Evolutionary conservation across 345 rosid genomes (phyloP).

Genomic region (Gossypium stocksii): DNA sequence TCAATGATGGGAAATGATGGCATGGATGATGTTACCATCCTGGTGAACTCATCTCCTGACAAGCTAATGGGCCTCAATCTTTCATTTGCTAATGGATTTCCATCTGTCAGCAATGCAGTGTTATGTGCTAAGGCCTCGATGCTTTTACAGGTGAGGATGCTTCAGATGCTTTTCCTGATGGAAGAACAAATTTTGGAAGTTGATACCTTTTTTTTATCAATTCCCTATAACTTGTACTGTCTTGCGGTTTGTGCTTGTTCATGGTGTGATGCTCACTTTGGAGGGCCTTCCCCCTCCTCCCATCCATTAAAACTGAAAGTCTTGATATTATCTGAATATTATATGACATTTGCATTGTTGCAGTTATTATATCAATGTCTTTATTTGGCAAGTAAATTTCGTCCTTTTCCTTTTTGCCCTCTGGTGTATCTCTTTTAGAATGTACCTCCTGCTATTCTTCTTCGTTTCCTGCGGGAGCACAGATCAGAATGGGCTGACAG

Average conservation of each 20-base stretch:
- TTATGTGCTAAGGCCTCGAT: conserved; percentile 96
- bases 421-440: conserved; percentile 43
- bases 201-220: background rate
- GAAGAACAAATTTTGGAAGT: background rate
- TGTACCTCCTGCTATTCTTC: conserved; percentile 96
- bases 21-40: conserved; percentile 93
- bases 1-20: conserved; percentile 84
- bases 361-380: background rate
- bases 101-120: conserved; percentile 73
- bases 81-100: conserved; percentile 75
- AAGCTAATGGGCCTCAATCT: conserved; percentile 91
- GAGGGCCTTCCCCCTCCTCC: background rate
- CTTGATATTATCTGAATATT: background rate
- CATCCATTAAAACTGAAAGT: background rate
- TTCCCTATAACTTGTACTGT: background rate
- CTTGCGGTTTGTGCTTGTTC: background rate
- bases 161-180: conserved; percentile 1
- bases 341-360: background rate
- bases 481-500: conserved; percentile 99
- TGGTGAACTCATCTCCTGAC: conserved; percentile 88
- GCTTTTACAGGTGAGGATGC: conserved; percentile 81
- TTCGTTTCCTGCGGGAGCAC: conserved; percentile 91
- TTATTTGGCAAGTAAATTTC: background rate
- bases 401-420: background rate
- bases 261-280: background rate